These are phyloP conservation scores for Cutaneotrichosporon mucoides DNA, from an alignment of 1,284 basidiomycete genomes.

Conservation along the genomic window DNA sequence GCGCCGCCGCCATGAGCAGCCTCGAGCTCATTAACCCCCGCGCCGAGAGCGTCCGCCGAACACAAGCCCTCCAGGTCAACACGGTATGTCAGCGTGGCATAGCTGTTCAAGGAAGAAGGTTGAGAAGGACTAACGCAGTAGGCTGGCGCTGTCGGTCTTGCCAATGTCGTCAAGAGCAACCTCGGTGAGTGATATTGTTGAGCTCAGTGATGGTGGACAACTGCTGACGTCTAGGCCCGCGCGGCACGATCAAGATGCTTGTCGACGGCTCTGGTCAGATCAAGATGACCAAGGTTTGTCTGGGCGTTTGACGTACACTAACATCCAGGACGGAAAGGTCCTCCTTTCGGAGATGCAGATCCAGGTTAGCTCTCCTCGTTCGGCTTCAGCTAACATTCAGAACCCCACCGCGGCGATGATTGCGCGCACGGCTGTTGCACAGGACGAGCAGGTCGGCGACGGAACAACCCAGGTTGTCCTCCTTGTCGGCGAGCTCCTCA, in stretches of 20 bases:
- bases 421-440: constrained; percentile 94
- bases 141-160: constrained; percentile 89
- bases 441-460: constrained; percentile 98
- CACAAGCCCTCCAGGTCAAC: constrained; percentile 85
- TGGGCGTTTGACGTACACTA: neutral
- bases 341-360: constrained; percentile 99
- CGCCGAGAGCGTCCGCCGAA: constrained; percentile 88
- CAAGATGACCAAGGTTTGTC: constrained; percentile 88
- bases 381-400: constrained; percentile 30
- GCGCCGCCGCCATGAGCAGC: constrained; percentile 35
- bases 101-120: neutral
- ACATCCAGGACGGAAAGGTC: constrained; percentile 80
- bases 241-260: constrained; percentile 98
- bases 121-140: constrained; percentile 8
- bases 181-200: constrained; percentile 59
- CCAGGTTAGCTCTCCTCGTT: constrained; percentile 53
- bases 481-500: constrained; percentile 93
- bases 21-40: constrained; percentile 93
- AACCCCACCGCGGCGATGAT: constrained; percentile 99
- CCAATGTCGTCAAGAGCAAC: constrained; percentile 95
- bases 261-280: constrained; percentile 98
- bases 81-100: constrained; percentile 40
- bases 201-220: neutral
- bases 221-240: constrained; percentile 60
- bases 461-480: constrained; percentile 97